These are phyloP conservation scores for Moricandia moricandioides DNA, from an alignment of 345 rosid species.

Conservation along the genomic window DNA sequence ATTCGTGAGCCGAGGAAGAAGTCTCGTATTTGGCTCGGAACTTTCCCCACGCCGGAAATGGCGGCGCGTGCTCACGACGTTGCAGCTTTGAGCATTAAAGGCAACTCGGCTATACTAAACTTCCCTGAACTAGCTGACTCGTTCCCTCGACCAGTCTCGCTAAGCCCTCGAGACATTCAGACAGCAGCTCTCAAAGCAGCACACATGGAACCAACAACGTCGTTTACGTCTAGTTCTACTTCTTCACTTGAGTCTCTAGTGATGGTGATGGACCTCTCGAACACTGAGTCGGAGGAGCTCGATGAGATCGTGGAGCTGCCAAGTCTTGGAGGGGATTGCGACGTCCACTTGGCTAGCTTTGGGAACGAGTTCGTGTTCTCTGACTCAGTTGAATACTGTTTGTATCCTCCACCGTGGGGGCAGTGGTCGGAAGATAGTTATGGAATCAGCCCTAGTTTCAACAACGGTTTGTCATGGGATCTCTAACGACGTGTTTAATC, in stretches of 20 bases:
- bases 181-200: slow-evolving; percentile 94
- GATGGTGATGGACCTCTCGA: slow-evolving; percentile 46
- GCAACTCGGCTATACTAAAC: slow-evolving; percentile 74
- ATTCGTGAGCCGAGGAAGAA: slow-evolving; percentile 92
- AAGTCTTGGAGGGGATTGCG: slow-evolving; percentile 51
- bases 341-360: slow-evolving; percentile 30
- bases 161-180: slow-evolving; percentile 79
- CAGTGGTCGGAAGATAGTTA: slow-evolving; percentile 41
- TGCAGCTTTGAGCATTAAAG: slow-evolving; percentile 85
- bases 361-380: slow-evolving; percentile 48
- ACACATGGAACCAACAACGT: slow-evolving; percentile 53
- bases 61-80: slow-evolving; percentile 98
- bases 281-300: slow-evolving; percentile 58
- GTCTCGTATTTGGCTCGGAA: slow-evolving; percentile 92
- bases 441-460: slow-evolving; percentile 24
- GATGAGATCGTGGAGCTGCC: slow-evolving; percentile 82
- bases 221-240: slow-evolving; percentile 18
- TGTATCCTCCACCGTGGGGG: slow-evolving; percentile 47
- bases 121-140: slow-evolving; percentile 72
- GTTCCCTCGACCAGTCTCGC: slow-evolving; percentile 73
- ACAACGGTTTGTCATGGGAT: slow-evolving; percentile 27
- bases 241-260: slow-evolving; percentile 47
- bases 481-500: slow-evolving; percentile 7
- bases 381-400: slow-evolving; percentile 49
- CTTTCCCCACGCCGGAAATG: slow-evolving; percentile 93